Percentiles rank a stretch among this genome's conserved stretches.
Conservation (phyloP, 2,329 filamentous ascomycete species). For the Xylaria hypoxylon region DNA sequence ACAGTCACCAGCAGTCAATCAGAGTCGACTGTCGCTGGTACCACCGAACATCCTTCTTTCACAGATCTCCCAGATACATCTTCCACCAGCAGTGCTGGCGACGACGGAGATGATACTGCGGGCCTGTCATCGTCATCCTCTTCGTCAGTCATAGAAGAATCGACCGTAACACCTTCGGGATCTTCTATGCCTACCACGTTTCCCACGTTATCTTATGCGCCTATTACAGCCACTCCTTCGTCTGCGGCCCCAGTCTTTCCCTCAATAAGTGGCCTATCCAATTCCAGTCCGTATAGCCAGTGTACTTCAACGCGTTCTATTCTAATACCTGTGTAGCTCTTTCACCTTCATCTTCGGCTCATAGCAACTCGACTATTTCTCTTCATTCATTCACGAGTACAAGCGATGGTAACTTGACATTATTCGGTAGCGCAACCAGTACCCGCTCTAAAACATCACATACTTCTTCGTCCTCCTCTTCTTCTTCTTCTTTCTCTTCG, state of each 20-base stretch:
- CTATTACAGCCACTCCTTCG: slow-evolving; percentile 51
- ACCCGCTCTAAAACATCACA: slow-evolving; percentile 33
- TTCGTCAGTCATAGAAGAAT: slow-evolving; percentile 43
- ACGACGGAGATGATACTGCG: slow-evolving; percentile 43
- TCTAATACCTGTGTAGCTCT: slow-evolving; percentile 37
- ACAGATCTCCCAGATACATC: slow-evolving; percentile 53
- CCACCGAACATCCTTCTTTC: slow-evolving; percentile 44
- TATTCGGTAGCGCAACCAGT: slow-evolving; percentile 25
- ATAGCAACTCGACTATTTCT: slow-evolving; percentile 42
- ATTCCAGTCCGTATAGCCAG: slow-evolving; percentile 42
- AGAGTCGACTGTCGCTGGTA: slow-evolving; percentile 53
- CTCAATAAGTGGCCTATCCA: slow-evolving; percentile 47
- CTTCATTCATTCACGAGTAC: slow-evolving; percentile 42
- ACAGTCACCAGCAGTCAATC: slow-evolving; percentile 16
- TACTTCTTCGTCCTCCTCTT: slow-evolving; percentile 23
- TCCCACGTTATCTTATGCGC: slow-evolving; percentile 50
- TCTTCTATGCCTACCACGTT: slow-evolving; percentile 51
- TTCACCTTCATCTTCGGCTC: slow-evolving; percentile 40
- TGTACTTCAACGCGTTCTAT: neutral
- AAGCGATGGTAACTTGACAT: slow-evolving; percentile 37
- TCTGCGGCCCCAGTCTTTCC: slow-evolving; percentile 47
- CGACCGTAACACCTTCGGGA: slow-evolving; percentile 47
- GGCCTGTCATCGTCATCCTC: slow-evolving; percentile 37
- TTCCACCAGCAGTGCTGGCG: slow-evolving; percentile 22
- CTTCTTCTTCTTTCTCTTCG: too few species aligned